Percentiles rank a stretch among this genome's conserved stretches.
Conservation (phyloP, 192 early-diverging fungal genomes). For the Diversispora eburnea region DNA sequence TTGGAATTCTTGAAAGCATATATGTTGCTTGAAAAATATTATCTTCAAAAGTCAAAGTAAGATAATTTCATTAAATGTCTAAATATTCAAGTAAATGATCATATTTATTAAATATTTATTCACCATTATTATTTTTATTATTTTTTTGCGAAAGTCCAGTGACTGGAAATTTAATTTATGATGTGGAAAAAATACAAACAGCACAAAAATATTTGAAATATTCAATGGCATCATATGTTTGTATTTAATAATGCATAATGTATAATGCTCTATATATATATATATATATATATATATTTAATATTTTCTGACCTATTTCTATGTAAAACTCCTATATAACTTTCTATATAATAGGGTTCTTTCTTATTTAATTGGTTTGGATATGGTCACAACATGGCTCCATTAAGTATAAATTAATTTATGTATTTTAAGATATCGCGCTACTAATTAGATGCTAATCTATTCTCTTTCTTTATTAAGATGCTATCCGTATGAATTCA, state of each 20-base stretch:
- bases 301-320: too few relatives aligned
- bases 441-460: neutral
- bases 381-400: conserved; percentile 9
- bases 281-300: too few relatives aligned
- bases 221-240: conserved; percentile 43
- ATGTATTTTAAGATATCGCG: neutral
- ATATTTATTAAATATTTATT: neutral
- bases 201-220: conserved; percentile 39
- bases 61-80: neutral
- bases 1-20: conserved; percentile 39
- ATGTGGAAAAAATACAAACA: conserved; percentile 35
- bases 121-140: neutral
- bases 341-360: conserved; percentile 3
- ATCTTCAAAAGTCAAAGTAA: conserved; percentile 36
- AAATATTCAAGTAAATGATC: too few relatives aligned
- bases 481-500: conserved; percentile 41
- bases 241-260: neutral
- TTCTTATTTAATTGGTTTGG: conserved; percentile 27
- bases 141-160: conserved; percentile 27
- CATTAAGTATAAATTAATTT: neutral
- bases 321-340: neutral
- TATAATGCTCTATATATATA: too few relatives aligned
- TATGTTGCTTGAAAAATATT: conserved; percentile 39
- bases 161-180: conserved; percentile 31
- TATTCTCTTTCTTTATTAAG: conserved; percentile 16